Percentiles rank a stretch among this genome's conserved stretches.
These are phyloP conservation scores for Fusarium sp. DNA, from an alignment of 2,329 filamentous ascomycete species.

Conservation along the genomic window DNA sequence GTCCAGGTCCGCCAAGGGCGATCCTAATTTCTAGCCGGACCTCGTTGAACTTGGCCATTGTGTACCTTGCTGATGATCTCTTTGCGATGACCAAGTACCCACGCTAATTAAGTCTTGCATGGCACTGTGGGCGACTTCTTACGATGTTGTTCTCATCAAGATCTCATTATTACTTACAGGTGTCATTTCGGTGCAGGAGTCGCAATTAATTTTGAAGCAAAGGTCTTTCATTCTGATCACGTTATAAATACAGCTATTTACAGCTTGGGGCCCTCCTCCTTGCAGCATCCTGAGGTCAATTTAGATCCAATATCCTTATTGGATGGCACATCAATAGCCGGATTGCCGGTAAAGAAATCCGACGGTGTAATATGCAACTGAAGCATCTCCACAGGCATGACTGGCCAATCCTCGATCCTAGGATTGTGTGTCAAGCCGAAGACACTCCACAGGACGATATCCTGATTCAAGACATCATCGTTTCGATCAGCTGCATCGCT, in stretches of 20 bases:
- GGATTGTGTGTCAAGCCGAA: conserved; percentile 26
- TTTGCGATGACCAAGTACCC: no score
- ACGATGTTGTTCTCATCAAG: no score
- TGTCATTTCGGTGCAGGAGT: no score
- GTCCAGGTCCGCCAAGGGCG: no score
- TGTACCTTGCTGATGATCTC: no score
- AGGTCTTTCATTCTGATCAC: neutral
- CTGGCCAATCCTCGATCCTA: conserved; percentile 17
- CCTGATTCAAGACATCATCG: conserved; percentile 25
- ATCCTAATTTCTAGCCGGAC: neutral
- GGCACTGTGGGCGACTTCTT: no score
- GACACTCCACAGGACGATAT: conserved; percentile 24
- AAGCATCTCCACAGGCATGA: conserved; percentile 25
- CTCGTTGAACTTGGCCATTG: no score
- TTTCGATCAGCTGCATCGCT: conserved; percentile 16
- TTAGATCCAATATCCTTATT: conserved; percentile 24
- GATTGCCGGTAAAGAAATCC: conserved; percentile 19
- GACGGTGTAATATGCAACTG: conserved; percentile 18
- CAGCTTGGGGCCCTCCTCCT: conserved; percentile 7
- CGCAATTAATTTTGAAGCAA: no score
- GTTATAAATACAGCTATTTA: neutral
- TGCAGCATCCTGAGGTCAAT: conserved; percentile 17
- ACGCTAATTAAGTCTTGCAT: no score
- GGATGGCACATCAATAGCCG: conserved; percentile 19
- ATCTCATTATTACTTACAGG: no score